Evolutionary conservation across 2,329 filamentous ascomycete species (phyloP).

Genomic region (Akanthomyces uredinophilus): DNA sequence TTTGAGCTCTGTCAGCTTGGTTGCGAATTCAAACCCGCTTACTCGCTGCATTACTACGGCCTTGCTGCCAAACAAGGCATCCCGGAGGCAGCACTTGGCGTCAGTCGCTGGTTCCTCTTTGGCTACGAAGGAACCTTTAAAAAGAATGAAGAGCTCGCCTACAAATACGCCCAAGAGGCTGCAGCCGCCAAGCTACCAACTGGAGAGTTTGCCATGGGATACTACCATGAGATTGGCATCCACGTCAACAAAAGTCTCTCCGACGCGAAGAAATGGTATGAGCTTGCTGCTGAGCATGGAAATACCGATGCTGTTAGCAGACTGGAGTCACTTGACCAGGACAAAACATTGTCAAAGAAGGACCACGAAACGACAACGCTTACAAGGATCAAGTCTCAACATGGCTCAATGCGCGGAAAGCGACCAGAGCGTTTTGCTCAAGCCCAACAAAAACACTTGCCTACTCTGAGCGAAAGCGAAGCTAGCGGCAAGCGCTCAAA

Average conservation of each 20-base stretch:
- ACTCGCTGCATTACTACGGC: constrained; percentile 93
- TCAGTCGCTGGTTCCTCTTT: constrained; percentile 98
- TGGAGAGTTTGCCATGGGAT: constrained; percentile 93
- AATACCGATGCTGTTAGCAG: constrained; percentile 83
- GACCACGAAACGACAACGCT: constrained; percentile 93
- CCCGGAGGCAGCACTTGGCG: constrained; percentile 87
- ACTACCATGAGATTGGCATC: constrained; percentile 96
- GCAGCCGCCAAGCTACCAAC: constrained; percentile 77
- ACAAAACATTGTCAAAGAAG: constrained; percentile 78
- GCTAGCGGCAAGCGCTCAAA: constrained; percentile 19
- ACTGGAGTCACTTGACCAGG: constrained; percentile 77
- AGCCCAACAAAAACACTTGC: constrained; percentile 37
- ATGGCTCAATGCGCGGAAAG: constrained; percentile 62
- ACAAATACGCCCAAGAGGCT: constrained; percentile 82
- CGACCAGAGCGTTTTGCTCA: constrained; percentile 57
- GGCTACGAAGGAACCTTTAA: constrained; percentile 87
- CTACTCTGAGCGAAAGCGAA: constrained; percentile 43
- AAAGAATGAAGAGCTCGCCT: constrained; percentile 94
- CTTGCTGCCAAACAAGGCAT: constrained; percentile 89
- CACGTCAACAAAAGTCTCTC: constrained; percentile 77
- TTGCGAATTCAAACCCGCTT: constrained; percentile 88
- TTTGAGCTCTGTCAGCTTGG: constrained; percentile 92
- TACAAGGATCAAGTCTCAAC: constrained; percentile 76
- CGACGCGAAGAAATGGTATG: constrained; percentile 85
- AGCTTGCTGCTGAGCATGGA: constrained; percentile 79